Base-by-base conservation (phyloP, 2,329 filamentous ascomycete genomes). In the Lachnellula arida region DNA sequence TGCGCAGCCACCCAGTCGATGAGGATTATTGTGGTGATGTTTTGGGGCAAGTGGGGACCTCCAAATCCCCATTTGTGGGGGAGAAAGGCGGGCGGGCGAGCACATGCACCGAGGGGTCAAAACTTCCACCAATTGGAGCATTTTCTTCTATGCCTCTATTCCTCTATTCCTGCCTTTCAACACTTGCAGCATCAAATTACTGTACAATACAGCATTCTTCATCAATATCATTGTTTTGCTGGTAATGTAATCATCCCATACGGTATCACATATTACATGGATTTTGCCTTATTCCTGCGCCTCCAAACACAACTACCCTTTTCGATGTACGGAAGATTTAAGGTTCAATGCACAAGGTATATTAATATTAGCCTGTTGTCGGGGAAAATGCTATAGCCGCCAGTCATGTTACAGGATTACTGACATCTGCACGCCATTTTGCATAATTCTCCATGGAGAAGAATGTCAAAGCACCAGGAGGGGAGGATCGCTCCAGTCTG, bases 61-160 rank as follows among this genome's bases (percentile, higher is more conserved):
- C 28, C 28, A 32, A 32, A 32, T 32, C 28, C 28, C 28, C 28
- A 28, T 28, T 28, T 28, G 28, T 28, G 44, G 58, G 59, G 54
- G 58, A 57, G 53, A 51, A 17, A n/a, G n/a, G n/a, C n/a, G n/a
- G n/a, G 17, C 5, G 46, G 46, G 35, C 49, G 54, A 14, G 28
- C 44, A 47, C 12, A 47, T 47, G 44, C 4, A 49, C 47, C 51
- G 47, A 56, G 51, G 55, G 53, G 55, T 49, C 39, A 55, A 49
- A 58, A 62, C 35, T 60, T 60, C 57, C 60, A 60, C 60, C 60
- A 42, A 19, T 9, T 42, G 39, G 17, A 19, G 28, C 28, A 32
- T 32, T 32, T 32, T 32, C 17, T 42, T 42, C 15, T 42, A 42
- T 11, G 8, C 39, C 15, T 42, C 15, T 39, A 39, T 39, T n/a